phyloP scores from a whole-genome alignment of 805 yeast species.

The Zygoascus tannicola region DNA sequence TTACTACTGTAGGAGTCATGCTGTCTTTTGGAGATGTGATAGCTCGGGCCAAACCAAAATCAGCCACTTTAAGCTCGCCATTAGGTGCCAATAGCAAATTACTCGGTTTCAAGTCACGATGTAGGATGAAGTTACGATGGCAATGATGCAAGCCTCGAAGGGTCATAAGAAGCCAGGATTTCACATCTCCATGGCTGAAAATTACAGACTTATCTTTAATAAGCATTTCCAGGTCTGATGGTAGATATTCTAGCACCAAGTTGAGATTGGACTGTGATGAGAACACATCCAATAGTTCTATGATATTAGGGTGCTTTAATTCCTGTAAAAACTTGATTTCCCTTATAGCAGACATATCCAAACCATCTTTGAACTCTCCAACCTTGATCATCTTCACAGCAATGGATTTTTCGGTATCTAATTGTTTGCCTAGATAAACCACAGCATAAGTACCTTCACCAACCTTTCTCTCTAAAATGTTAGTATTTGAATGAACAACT shows the following conservation, averaged over 20 bases:
- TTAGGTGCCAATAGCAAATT: constrained; percentile 77
- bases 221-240: constrained; percentile 82
- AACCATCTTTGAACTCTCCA: constrained; percentile 88
- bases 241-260: constrained; percentile 85
- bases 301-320: constrained; percentile 66
- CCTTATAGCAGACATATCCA: constrained; percentile 95
- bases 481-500: no score
- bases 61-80: constrained; percentile 89
- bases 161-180: constrained; percentile 92
- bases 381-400: constrained; percentile 96
- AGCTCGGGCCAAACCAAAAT: constrained; percentile 91
- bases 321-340: constrained; percentile 87
- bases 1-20: constrained; percentile 88
- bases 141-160: constrained; percentile 92
- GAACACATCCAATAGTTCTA: constrained; percentile 82
- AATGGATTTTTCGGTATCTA: constrained; percentile 46
- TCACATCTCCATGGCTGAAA: constrained; percentile 79
- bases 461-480: constrained; percentile 58
- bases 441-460: constrained; percentile 99
- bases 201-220: constrained; percentile 70
- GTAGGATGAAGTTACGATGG: constrained; percentile 82
- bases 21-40: constrained; percentile 55
- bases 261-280: constrained; percentile 58
- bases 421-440: constrained; percentile 66
- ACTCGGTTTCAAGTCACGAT: constrained; percentile 89